Base-by-base conservation (phyloP, 495 filamentous ascomycete genomes). In the Aspergillus bridgeri region DNA sequence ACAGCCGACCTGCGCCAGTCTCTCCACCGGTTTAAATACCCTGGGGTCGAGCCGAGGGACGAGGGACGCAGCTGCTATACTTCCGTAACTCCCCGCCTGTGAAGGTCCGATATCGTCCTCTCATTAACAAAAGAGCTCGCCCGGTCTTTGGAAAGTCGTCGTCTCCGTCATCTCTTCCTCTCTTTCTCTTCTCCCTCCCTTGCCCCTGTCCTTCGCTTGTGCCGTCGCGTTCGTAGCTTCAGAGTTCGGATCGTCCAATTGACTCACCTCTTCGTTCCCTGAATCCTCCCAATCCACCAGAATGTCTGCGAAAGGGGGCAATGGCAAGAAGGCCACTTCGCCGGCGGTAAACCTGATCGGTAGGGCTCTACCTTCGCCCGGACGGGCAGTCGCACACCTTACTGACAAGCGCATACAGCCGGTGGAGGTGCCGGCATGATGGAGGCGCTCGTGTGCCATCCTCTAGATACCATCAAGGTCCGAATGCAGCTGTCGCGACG, bases 371-470 rank as follows among this genome's bases (percentile, higher is more conserved):
- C 45, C 52, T 19, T 43, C n/a, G n/a, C 49, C 44, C 33, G 27
- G 44, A 22, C 3, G 0, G 21, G 15, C 17, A 49, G 15, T 57
- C n/a, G 27, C 42, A 44, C 42, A 22, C 53, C 46, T 51, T 61
- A 54, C 64, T 63, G 25, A 64, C 53, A 27, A 9, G 25, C 13
- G 19, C 11, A 20, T 54, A 61, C 66, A 98, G 94, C 95, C 76
- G 95, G 95, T 69, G 95, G 95, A 69, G 92, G 91, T 68, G 95
- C 95, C 53, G 95, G 95, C 68, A 96, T 98, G 91, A 98, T 97
- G 90, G 95, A 99, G 77, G 95, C 95, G 24, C 85, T 99, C 51
- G 91, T 83, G 58, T 99, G 95, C 75, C 95, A 99, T 79, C 95
- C 95, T 56, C 81, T 99, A 27, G 92, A 96, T 69, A 96, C 91